phyloP scores from a whole-genome alignment of 2,329 filamentous ascomycete species.

The Exophiala viscosa region DNA sequence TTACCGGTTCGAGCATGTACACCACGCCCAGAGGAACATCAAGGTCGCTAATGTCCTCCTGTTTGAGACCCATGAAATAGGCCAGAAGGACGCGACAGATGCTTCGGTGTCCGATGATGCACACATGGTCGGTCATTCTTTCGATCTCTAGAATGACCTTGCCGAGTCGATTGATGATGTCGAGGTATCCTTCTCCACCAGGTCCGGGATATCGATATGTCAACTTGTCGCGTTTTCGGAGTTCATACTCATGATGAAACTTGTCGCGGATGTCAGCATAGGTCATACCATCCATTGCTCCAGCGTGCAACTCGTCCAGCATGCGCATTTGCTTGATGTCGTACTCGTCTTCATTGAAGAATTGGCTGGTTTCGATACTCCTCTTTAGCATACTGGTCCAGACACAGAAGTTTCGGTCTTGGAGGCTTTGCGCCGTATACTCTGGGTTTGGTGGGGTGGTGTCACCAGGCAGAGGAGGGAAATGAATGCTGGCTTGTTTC shows the following conservation, averaged over 20 bases:
- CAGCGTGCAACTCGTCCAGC: slow-evolving; percentile 93
- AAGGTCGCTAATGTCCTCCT: slow-evolving; percentile 88
- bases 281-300: slow-evolving; percentile 89
- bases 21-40: slow-evolving; percentile 91
- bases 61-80: slow-evolving; percentile 90
- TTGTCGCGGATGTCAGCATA: slow-evolving; percentile 83
- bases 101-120: slow-evolving; percentile 88
- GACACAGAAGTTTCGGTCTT: slow-evolving; percentile 86
- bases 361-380: slow-evolving; percentile 79
- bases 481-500: slow-evolving; percentile 71
- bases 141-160: slow-evolving; percentile 97
- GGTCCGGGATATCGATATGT: slow-evolving; percentile 95
- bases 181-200: slow-evolving; percentile 92
- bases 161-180: slow-evolving; percentile 91
- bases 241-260: slow-evolving; percentile 74
- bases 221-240: slow-evolving; percentile 80
- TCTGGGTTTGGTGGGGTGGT: slow-evolving; percentile 94
- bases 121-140: slow-evolving; percentile 90
- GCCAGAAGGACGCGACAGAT: slow-evolving; percentile 89
- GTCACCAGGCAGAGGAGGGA: slow-evolving; percentile 87
- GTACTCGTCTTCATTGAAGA: slow-evolving; percentile 93
- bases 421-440: slow-evolving; percentile 49
- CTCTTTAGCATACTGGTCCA: slow-evolving; percentile 98
- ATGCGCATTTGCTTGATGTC: slow-evolving; percentile 97
- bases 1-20: slow-evolving; percentile 80